These are phyloP conservation scores for Pochonia chlamydosporia DNA, from an alignment of 2,329 filamentous ascomycete species.

Conservation along the genomic window DNA sequence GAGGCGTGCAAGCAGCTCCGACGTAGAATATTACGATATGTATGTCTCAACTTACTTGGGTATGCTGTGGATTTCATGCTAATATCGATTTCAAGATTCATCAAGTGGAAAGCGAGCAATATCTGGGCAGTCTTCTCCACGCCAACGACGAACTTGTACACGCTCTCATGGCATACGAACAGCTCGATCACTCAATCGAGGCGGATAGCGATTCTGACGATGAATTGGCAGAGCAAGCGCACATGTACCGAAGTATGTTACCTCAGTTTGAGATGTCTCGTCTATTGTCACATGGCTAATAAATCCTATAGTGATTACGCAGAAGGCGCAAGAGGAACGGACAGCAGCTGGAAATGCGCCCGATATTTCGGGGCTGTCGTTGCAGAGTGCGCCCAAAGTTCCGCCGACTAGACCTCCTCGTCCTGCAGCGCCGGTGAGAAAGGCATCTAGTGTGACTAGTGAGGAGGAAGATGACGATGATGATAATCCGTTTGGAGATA, in stretches of 20 bases:
- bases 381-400: constrained; percentile 31
- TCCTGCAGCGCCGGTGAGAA: background rate
- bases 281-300: too few species aligned
- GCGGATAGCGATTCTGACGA: constrained; percentile 67
- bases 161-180: constrained; percentile 89
- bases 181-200: constrained; percentile 81
- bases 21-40: constrained; percentile 79
- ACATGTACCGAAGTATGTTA: constrained; percentile 55
- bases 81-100: constrained; percentile 56
- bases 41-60: constrained; percentile 21
- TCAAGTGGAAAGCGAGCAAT: constrained; percentile 83
- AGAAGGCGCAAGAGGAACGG: constrained; percentile 43
- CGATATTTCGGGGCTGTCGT: constrained; percentile 39
- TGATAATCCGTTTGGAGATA: constrained; percentile 83
- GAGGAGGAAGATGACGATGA: constrained; percentile 63
- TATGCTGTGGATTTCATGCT: background rate
- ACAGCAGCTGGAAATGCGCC: constrained; percentile 21
- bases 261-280: too few species aligned
- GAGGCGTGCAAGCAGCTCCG: constrained; percentile 82
- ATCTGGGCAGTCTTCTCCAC: constrained; percentile 82
- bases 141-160: constrained; percentile 95
- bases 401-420: constrained; percentile 37
- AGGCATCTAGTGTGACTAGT: constrained; percentile 10
- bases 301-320: constrained; percentile 39
- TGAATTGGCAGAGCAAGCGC: constrained; percentile 60